A percentile compares a stretch with the other conserved stretches of the same genome.
phyloP scores from a whole-genome alignment of 1,139 yeast species.

The Geotrichum restrictum region DNA sequence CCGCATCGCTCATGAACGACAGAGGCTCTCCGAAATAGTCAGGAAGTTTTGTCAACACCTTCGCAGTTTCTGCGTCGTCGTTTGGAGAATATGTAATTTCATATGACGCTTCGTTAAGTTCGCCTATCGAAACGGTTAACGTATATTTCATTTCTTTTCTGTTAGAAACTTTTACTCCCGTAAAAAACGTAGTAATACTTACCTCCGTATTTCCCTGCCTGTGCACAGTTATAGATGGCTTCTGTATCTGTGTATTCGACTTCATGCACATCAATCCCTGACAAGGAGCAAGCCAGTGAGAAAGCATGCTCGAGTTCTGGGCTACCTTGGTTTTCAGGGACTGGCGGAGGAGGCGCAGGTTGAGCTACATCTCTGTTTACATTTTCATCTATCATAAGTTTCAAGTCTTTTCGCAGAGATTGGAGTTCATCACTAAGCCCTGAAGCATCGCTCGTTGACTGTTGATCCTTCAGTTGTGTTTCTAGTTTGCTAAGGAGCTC shows the following conservation, averaged over 20 bases:
- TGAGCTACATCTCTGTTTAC: neutral
- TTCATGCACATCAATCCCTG: slow-evolving; percentile 17
- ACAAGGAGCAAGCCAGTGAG: slow-evolving; percentile 12
- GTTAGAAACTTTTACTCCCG: neutral
- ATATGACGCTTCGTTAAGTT: slow-evolving; percentile 5
- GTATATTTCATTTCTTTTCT: slow-evolving; percentile 14
- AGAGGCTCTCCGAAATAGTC: slow-evolving; percentile 18
- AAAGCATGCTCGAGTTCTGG: slow-evolving; percentile 18
- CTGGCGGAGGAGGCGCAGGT: slow-evolving; percentile 7
- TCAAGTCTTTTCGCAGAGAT: slow-evolving; percentile 5
- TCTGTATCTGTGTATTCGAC: slow-evolving; percentile 18
- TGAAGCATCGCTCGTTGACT: neutral
- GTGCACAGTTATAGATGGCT: slow-evolving; percentile 15
- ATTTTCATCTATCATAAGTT: slow-evolving; percentile 1
- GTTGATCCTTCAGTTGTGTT: slow-evolving; percentile 2
- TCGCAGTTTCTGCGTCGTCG: slow-evolving; percentile 4
- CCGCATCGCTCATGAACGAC: slow-evolving; percentile 16
- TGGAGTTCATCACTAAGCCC: slow-evolving; percentile 5
- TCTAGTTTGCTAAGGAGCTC: slow-evolving; percentile 15
- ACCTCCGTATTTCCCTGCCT: slow-evolving; percentile 16
- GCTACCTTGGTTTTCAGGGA: neutral
- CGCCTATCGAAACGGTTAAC: slow-evolving; percentile 9
- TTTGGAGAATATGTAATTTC: slow-evolving; percentile 17
- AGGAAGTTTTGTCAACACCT: slow-evolving; percentile 14
- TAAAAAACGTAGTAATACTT: neutral